phyloP scores from a whole-genome alignment of 192 early-diverging fungal genomes.

The Geosiphon pyriformis region DNA sequence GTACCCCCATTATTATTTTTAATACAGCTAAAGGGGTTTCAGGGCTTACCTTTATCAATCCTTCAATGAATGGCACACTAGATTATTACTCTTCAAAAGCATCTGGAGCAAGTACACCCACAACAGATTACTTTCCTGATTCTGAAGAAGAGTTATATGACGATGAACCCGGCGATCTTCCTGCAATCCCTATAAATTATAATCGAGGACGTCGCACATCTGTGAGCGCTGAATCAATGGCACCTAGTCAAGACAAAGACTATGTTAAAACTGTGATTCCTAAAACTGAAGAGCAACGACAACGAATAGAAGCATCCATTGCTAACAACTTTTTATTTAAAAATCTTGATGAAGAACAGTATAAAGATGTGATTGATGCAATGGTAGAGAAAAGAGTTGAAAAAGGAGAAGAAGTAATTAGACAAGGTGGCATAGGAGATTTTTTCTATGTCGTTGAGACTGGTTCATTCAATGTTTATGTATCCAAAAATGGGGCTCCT shows the following conservation, averaged over 20 bases:
- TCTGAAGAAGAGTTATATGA: constrained; percentile 53
- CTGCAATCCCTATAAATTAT: constrained; percentile 55
- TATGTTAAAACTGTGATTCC: constrained; percentile 84
- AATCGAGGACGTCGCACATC: constrained; percentile 90
- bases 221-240: constrained; percentile 95
- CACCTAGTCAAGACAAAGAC: constrained; percentile 73
- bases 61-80: too few species aligned
- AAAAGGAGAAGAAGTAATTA: constrained; percentile 72
- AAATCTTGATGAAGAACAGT: constrained; percentile 92
- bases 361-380: constrained; percentile 89
- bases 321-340: constrained; percentile 91
- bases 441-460: constrained; percentile 98
- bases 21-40: too few species aligned
- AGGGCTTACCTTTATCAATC: too few species aligned
- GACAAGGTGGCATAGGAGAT: constrained; percentile 93
- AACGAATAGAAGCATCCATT: constrained; percentile 77
- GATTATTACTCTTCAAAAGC: too few species aligned
- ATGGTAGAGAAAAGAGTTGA: constrained; percentile 86
- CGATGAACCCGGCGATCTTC: constrained; percentile 59
- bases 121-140: constrained; percentile 47
- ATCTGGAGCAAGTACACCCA: constrained; percentile 31
- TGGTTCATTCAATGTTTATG: constrained; percentile 88
- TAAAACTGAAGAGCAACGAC: constrained; percentile 80
- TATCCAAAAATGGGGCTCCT: constrained; percentile 58
- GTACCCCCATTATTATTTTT: too few species aligned